These are phyloP conservation scores for Marasmius fiardii DNA, from an alignment of 1,284 basidiomycete genomes.

Conservation along the genomic window DNA sequence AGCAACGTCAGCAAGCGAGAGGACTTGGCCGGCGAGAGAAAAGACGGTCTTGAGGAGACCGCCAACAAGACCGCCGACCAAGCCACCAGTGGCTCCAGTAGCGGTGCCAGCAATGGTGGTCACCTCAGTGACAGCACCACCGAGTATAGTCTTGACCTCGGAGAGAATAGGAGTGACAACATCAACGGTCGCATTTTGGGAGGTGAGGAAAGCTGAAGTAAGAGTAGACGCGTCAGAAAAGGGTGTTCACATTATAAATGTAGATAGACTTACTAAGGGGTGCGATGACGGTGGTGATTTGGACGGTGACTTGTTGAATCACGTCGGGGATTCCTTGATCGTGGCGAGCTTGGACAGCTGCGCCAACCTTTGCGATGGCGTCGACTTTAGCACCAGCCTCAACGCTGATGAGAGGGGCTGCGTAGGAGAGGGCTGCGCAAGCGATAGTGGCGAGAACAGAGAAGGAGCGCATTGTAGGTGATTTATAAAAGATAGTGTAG, in stretches of 20 bases:
- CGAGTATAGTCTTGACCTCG: slow-evolving; percentile 28
- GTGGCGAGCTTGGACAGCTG: background rate
- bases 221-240: background rate
- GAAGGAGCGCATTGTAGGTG: slow-evolving; percentile 42
- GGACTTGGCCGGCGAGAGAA: slow-evolving; percentile 30
- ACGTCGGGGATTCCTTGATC: background rate
- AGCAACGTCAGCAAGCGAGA: slow-evolving; percentile 26
- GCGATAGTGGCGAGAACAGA: slow-evolving; percentile 35
- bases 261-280: background rate
- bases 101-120: slow-evolving; percentile 15
- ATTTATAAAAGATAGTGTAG: slow-evolving; percentile 24
- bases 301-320: background rate
- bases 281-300: background rate
- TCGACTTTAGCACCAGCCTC: background rate
- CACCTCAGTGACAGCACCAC: slow-evolving; percentile 26
- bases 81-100: background rate
- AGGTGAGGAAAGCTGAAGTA: slow-evolving; percentile 25
- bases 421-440: slow-evolving; percentile 26
- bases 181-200: slow-evolving; percentile 27
- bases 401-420: slow-evolving; percentile 18
- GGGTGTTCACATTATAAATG: background rate
- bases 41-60: slow-evolving; percentile 28
- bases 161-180: slow-evolving; percentile 24
- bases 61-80: slow-evolving; percentile 26
- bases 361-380: slow-evolving; percentile 7